Percentiles rank a stretch among this genome's conserved stretches.
Evolutionary conservation across 208 protist genomes (phyloP).

Genomic region (Crithidia mellificae): DNA sequence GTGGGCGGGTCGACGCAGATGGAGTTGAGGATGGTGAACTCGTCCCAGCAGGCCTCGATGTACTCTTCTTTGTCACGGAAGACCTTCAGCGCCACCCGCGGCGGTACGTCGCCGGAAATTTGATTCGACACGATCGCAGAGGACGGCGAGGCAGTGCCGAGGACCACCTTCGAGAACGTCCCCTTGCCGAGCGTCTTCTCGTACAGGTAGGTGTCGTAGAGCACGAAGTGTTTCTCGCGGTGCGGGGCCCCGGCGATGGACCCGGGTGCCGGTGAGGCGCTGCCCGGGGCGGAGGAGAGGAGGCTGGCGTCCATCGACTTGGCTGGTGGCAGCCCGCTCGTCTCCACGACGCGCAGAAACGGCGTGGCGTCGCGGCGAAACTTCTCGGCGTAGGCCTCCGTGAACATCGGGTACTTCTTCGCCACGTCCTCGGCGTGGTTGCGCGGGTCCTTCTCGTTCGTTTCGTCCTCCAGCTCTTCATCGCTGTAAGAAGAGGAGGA

Average conservation of each 20-base stretch:
- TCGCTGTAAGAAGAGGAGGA: slow-evolving; percentile 27
- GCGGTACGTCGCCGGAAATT: slow-evolving; percentile 25
- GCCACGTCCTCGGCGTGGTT: slow-evolving; percentile 38
- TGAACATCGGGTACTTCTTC: slow-evolving; percentile 72
- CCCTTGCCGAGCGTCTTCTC: slow-evolving; percentile 69
- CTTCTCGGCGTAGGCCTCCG: slow-evolving; percentile 47
- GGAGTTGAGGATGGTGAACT: slow-evolving; percentile 55
- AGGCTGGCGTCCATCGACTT: slow-evolving; percentile 12
- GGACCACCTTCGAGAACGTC: slow-evolving; percentile 84
- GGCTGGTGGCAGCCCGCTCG: neutral
- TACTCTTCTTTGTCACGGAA: slow-evolving; percentile 75
- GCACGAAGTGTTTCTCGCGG: slow-evolving; percentile 39
- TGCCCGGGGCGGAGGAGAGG: slow-evolving; percentile 2
- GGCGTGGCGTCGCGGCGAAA: slow-evolving; percentile 47
- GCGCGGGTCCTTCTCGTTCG: slow-evolving; percentile 33
- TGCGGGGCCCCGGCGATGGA: neutral
- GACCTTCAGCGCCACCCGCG: slow-evolving; percentile 70
- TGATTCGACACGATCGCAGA: slow-evolving; percentile 16
- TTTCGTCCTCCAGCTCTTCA: slow-evolving; percentile 32
- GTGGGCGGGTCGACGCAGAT: slow-evolving; percentile 27
- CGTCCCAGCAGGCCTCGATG: slow-evolving; percentile 74
- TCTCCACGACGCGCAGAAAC: slow-evolving; percentile 47
- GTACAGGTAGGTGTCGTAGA: slow-evolving; percentile 74
- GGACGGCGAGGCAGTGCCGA: slow-evolving; percentile 32
- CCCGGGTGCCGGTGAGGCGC: slow-evolving; percentile 3